Base-by-base conservation (phyloP, 2,329 filamentous ascomycete species). In the Neonectria punicea region DNA sequence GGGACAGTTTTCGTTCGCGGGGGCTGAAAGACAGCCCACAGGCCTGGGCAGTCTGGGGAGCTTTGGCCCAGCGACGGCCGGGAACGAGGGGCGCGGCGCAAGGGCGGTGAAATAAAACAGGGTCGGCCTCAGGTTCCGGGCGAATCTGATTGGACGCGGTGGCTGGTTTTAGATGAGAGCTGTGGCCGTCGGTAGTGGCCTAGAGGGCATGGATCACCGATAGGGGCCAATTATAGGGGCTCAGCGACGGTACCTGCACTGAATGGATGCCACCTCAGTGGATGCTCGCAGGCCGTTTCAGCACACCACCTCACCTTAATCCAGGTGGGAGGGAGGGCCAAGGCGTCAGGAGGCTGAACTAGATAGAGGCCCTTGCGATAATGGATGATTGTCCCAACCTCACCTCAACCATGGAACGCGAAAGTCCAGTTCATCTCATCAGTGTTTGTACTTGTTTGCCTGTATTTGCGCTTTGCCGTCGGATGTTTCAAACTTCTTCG, bases 111-210 rank as follows among this genome's bases (percentile, higher is more conserved):
- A 53, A 36, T n/a, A 53, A 53, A 53, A 41, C 43, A 53, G 54
- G 49, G 53, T 16, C 39, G 11, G n/a, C 9, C 28, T 16, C 18
- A 41, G 5, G 18, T 53, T 51, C 34, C 8, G 30, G 28, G 28
- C 9, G 11, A 20, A n/a, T 3, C 39, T n/a, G 32, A 63, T 63
- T 61, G 51, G 58, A 32, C 50, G 44, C 20, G 50, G 25, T 20
- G 28, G 49, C n/a, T 51, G 28, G 28, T 34, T 36, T 43, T 43
- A 54, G 13, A 41, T 41, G 18, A 25, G 16, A 22, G 41, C 65
- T 55, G 49, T 30, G 47, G 65, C 64, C 66, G 58, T 50, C 57
- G 57, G 66, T 64, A 67, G 66, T 67, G 56, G 36, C 36, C 36
- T 56, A 61, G 60, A 20, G 4, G n/a, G 39, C 14, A 49, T 25